Evolutionary conservation across 306 rosid species (phyloP).

Genomic region (Rubus parviflorus): DNA sequence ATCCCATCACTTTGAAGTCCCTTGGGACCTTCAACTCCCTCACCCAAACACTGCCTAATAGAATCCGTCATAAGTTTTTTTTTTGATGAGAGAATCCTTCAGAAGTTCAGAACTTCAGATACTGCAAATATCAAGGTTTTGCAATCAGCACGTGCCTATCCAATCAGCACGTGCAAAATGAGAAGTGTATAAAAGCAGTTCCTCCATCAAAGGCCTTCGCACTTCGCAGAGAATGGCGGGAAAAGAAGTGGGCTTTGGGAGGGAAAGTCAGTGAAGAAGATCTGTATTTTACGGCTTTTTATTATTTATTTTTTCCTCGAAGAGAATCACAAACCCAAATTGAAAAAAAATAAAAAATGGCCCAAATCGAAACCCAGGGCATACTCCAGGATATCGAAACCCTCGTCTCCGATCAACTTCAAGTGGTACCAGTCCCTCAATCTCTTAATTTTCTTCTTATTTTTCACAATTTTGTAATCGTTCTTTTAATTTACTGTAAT

Average conservation of each 20-base stretch:
- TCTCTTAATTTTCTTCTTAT: neutral
- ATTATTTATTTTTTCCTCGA: neutral
- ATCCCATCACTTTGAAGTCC: no score
- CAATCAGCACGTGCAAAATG: neutral
- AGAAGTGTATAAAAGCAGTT: neutral
- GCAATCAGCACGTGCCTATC: neutral
- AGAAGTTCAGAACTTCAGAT: no score
- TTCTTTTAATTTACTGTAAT: neutral
- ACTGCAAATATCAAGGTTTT: no score
- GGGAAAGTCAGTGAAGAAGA: constrained; percentile 23
- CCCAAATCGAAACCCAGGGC: constrained; percentile 65
- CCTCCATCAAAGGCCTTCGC: neutral
- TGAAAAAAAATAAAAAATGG: constrained; percentile 14
- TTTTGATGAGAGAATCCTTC: no score
- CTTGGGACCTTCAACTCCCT: no score
- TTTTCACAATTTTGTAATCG: neutral
- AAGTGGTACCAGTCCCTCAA: constrained; percentile 57
- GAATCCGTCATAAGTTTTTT: no score
- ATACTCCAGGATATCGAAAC: constrained; percentile 58
- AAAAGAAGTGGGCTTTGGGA: constrained; percentile 27
- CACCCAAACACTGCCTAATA: no score
- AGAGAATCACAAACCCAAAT: neutral
- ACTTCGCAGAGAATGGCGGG: constrained; percentile 24
- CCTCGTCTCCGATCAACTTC: constrained; percentile 76
- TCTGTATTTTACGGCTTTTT: neutral